Evolutionary conservation across 257 asterid genomes (phyloP).

Genomic region (Datura wrightii): DNA sequence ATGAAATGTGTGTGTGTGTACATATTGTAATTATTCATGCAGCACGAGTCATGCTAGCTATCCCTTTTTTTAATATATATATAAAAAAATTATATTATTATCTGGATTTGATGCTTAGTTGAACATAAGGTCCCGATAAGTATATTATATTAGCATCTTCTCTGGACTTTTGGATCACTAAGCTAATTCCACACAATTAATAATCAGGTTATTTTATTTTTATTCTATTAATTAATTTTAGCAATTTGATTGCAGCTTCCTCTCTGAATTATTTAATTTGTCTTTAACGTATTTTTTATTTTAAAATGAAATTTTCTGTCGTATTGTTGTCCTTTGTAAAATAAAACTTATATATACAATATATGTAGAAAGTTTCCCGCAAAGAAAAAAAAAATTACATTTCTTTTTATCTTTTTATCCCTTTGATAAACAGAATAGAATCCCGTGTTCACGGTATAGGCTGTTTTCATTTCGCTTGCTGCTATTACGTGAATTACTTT

Average conservation of each 20-base stretch:
- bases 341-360: no score
- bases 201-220: no score
- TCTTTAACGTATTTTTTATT: neutral
- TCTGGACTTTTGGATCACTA: neutral
- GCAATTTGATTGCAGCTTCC: slow-evolving; percentile 25
- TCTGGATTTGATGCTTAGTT: neutral
- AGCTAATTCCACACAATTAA: neutral
- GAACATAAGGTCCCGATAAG: neutral
- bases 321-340: neutral
- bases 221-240: neutral
- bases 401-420: no score
- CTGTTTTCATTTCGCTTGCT: no score
- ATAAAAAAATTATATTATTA: no score
- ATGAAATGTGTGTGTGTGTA: neutral
- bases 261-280: neutral
- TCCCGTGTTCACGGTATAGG: no score
- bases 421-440: no score
- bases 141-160: neutral
- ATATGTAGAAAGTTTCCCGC: no score
- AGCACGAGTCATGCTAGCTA: neutral
- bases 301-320: neutral
- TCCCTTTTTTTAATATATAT: neutral
- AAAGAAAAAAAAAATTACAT: no score
- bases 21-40: neutral
- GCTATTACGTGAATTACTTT: no score